A percentile compares a stretch with the other conserved stretches of the same genome.
Evolutionary conservation across 768 basidiomycete species (phyloP).

Genomic region (Xanthoconium purpureum): DNA sequence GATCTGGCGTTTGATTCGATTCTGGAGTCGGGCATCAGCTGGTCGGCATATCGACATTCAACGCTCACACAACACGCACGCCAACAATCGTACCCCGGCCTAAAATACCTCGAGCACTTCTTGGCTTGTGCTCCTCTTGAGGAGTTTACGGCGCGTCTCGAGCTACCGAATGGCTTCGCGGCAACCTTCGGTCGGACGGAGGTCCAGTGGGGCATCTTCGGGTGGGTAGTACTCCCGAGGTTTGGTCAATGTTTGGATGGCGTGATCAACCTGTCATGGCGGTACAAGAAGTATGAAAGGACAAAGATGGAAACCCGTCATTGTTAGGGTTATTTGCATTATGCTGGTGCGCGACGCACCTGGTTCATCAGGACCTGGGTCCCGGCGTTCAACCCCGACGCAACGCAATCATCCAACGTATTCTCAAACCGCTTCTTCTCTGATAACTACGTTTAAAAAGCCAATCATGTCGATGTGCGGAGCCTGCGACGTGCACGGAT

Average conservation of each 20-base stretch:
- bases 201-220: conserved; percentile 73
- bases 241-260: conserved; percentile 77
- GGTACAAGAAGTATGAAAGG: not conserved
- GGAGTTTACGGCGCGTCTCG: conserved; percentile 83
- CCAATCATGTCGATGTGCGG: conserved; percentile 90
- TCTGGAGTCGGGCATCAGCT: conserved; percentile 28
- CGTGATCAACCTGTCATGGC: conserved; percentile 79
- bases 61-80: conserved; percentile 43
- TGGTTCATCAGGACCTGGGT: conserved; percentile 96
- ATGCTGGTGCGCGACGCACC: conserved; percentile 36
- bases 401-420: conserved; percentile 88
- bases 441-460: conserved; percentile 87
- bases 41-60: too few relatives aligned
- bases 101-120: conserved; percentile 98
- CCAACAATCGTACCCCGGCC: conserved; percentile 84
- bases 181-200: conserved; percentile 85
- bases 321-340: too few relatives aligned
- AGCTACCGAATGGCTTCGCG: conserved; percentile 86
- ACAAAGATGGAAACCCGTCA: too few relatives aligned
- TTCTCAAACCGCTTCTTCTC: conserved; percentile 98
- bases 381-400: conserved; percentile 89
- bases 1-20: conserved; percentile 98
- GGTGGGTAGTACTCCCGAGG: conserved; percentile 89
- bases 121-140: conserved; percentile 91
- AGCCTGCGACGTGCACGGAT: conserved; percentile 43